Evolutionary conservation across 2,329 filamentous ascomycete species (phyloP).

Genomic region (Diaporthe ampelina): DNA sequence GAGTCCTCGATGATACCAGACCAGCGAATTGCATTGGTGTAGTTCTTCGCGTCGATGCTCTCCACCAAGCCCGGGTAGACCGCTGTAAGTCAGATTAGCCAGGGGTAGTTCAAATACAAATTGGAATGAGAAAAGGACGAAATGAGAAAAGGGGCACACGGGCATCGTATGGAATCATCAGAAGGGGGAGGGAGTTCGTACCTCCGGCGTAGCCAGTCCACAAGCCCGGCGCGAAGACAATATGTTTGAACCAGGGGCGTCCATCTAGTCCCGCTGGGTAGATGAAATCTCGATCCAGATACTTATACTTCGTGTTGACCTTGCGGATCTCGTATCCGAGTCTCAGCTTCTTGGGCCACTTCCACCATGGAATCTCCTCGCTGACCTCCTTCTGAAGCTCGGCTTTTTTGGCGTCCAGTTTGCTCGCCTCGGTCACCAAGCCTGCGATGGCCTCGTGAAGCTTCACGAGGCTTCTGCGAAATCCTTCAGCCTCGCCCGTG

Average conservation of each 20-base stretch:
- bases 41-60: constrained; percentile 73
- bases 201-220: constrained; percentile 93
- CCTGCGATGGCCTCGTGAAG: constrained; percentile 51
- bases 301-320: constrained; percentile 87
- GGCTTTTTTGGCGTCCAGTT: constrained; percentile 58
- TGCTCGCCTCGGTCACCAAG: constrained; percentile 45
- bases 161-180: constrained; percentile 66
- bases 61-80: constrained; percentile 75
- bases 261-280: constrained; percentile 82
- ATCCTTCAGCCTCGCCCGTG: constrained; percentile 54
- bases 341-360: constrained; percentile 76
- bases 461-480: constrained; percentile 55
- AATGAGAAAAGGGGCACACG: constrained; percentile 86
- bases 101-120: background rate
- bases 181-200: constrained; percentile 53
- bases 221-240: constrained; percentile 90
- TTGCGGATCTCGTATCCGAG: constrained; percentile 74
- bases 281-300: constrained; percentile 84
- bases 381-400: constrained; percentile 53
- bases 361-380: constrained; percentile 64
- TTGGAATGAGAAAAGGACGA: background rate
- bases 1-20: constrained; percentile 68
- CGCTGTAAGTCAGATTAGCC: constrained; percentile 53
- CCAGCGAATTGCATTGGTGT: constrained; percentile 70
- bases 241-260: constrained; percentile 92